Percentiles rank a stretch among this genome's conserved stretches.
These are phyloP conservation scores for Aciculosporium take DNA, from an alignment of 2,329 filamentous ascomycete genomes.

Conservation along the genomic window DNA sequence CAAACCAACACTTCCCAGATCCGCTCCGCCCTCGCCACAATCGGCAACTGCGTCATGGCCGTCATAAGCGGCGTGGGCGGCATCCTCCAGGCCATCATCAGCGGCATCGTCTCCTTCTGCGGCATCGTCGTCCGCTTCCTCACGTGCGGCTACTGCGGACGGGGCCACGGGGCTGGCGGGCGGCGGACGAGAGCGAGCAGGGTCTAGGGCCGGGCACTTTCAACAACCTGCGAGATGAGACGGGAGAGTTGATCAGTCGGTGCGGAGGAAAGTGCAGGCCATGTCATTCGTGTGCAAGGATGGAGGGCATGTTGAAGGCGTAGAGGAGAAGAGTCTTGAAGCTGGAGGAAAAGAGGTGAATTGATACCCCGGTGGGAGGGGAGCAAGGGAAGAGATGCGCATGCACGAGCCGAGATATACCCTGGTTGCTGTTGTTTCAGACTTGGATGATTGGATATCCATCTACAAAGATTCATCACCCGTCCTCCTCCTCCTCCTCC, in stretches of 20 bases:
- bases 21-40: slow-evolving; percentile 43
- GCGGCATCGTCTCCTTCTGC: slow-evolving; percentile 49
- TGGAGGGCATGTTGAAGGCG: not conserved
- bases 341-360: not conserved
- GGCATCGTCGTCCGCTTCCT: slow-evolving; percentile 54
- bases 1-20: slow-evolving; percentile 28
- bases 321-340: not conserved
- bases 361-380: slow-evolving; percentile 1
- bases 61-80: slow-evolving; percentile 52
- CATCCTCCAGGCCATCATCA: slow-evolving; percentile 52
- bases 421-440: not conserved
- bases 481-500: slow-evolving; percentile 29
- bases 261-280: too few relatives aligned
- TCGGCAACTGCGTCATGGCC: slow-evolving; percentile 53
- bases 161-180: slow-evolving; percentile 5
- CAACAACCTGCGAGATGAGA: too few relatives aligned
- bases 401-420: slow-evolving; percentile 5
- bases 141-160: slow-evolving; percentile 33
- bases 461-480: slow-evolving; percentile 5
- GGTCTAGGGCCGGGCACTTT: slow-evolving; percentile 7
- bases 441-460: not conserved
- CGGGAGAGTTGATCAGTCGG: slow-evolving; percentile 2
- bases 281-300: too few relatives aligned
- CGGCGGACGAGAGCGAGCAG: slow-evolving; percentile 12
- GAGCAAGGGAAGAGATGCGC: not conserved